These are phyloP conservation scores for Saccharomycopsis capsularis DNA, from an alignment of 805 yeast genomes.

Conservation along the genomic window DNA sequence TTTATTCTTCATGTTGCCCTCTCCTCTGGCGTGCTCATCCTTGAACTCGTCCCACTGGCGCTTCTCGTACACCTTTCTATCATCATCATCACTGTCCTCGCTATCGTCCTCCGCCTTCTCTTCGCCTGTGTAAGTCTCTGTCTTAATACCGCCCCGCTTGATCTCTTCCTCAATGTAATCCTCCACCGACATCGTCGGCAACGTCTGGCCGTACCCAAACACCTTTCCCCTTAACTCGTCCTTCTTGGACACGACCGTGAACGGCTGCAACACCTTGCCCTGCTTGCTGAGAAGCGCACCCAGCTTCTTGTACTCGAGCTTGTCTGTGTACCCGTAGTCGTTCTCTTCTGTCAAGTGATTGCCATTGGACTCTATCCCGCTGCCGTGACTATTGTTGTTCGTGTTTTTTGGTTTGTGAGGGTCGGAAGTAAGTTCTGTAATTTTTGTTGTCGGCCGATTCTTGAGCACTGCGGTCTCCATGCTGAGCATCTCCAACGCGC, in stretches of 20 bases:
- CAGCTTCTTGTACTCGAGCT: constrained; percentile 39
- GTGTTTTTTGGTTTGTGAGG: constrained; percentile 21
- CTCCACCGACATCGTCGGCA: constrained; percentile 93
- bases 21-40: constrained; percentile 78
- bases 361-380: constrained; percentile 15
- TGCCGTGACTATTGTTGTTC: constrained; percentile 19
- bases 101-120: constrained; percentile 34
- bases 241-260: constrained; percentile 58
- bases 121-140: constrained; percentile 28
- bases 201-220: constrained; percentile 82
- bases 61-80: constrained; percentile 58
- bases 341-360: constrained; percentile 22
- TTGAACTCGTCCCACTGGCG: constrained; percentile 92
- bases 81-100: constrained; percentile 52
- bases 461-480: constrained; percentile 64
- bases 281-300: constrained; percentile 52
- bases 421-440: constrained; percentile 22
- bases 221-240: constrained; percentile 58
- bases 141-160: constrained; percentile 72
- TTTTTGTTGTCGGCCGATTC: constrained; percentile 32
- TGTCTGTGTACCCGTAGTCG: constrained; percentile 55
- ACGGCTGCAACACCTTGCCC: constrained; percentile 81
- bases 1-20: constrained; percentile 76
- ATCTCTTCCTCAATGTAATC: constrained; percentile 84
- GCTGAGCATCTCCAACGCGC: constrained; percentile 46